Percentiles rank a stretch among this genome's conserved stretches.
Conservation (phyloP, 1,284 basidiomycete genomes). For the Cryptococcus neoformans region DNA sequence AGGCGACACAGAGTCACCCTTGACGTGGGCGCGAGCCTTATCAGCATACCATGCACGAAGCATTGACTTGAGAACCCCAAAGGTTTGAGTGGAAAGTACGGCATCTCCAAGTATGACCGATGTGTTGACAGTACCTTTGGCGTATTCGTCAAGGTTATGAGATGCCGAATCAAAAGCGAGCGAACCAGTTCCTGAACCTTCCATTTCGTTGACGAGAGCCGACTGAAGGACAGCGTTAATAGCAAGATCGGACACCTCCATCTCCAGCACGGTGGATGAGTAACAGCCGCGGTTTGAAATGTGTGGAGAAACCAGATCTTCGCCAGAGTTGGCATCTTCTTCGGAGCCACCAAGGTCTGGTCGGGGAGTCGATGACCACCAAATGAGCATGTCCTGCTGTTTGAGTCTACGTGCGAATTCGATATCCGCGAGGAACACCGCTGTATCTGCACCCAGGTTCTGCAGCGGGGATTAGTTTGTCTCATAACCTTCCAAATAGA, state of each 20-base stretch:
- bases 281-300: constrained; percentile 85
- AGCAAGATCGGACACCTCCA: constrained; percentile 87
- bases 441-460: constrained; percentile 87
- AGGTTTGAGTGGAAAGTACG: constrained; percentile 85
- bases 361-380: constrained; percentile 91
- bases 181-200: constrained; percentile 81
- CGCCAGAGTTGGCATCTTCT: constrained; percentile 70
- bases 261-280: constrained; percentile 87
- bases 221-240: constrained; percentile 95
- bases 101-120: constrained; percentile 87
- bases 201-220: constrained; percentile 91
- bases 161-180: constrained; percentile 92
- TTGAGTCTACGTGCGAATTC: constrained; percentile 83
- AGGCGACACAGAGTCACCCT: constrained; percentile 45
- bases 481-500: too few species aligned
- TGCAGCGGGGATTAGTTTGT: constrained; percentile 6
- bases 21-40: constrained; percentile 59
- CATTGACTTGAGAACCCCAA: constrained; percentile 81
- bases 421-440: constrained; percentile 82
- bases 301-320: constrained; percentile 81
- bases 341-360: constrained; percentile 95
- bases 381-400: constrained; percentile 86
- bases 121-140: constrained; percentile 65
- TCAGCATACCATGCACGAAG: constrained; percentile 92
- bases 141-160: constrained; percentile 88